Percentiles rank a stretch among this genome's conserved stretches.
These are phyloP conservation scores for Macrophomina phaseolina DNA, from an alignment of 2,329 filamentous ascomycete species.

Conservation along the genomic window DNA sequence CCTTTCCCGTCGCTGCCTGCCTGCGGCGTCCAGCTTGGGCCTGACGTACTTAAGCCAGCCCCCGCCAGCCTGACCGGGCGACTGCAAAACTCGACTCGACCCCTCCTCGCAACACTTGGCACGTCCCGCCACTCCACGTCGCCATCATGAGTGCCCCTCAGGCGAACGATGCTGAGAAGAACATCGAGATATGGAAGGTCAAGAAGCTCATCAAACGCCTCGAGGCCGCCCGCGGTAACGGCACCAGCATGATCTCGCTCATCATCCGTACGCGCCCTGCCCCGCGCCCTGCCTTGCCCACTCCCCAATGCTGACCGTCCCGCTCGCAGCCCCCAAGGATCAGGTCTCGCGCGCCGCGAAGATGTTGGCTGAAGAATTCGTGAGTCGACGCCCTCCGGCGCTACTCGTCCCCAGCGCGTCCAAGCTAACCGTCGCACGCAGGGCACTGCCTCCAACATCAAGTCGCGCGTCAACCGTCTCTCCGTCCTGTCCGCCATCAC, in stretches of 20 bases:
- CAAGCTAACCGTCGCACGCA: constrained; percentile 42
- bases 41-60: constrained; percentile 17
- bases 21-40: constrained; percentile 12
- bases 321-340: constrained; percentile 83
- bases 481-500: constrained; percentile 98
- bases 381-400: constrained; percentile 54
- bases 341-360: constrained; percentile 95
- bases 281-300: constrained; percentile 5
- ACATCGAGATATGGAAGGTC: constrained; percentile 94
- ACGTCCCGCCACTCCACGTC: constrained; percentile 20
- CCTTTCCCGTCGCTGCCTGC: constrained; percentile 10
- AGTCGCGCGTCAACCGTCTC: constrained; percentile 97
- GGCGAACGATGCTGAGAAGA: constrained; percentile 96
- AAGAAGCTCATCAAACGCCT: constrained; percentile 99
- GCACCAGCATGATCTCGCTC: constrained; percentile 99
- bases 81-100: constrained; percentile 26
- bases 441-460: constrained; percentile 99
- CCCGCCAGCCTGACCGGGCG: constrained; percentile 9
- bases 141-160: constrained; percentile 42
- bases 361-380: constrained; percentile 99
- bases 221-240: constrained; percentile 95
- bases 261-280: constrained; percentile 78
- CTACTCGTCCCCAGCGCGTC: constrained; percentile 35
- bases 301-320: constrained; percentile 13
- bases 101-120: constrained; percentile 22